Evolutionary conservation across 2,329 filamentous ascomycete species (phyloP), one percentile per base, ranked within the genome.

Genomic region (Coniochaeta sp.): DNA sequence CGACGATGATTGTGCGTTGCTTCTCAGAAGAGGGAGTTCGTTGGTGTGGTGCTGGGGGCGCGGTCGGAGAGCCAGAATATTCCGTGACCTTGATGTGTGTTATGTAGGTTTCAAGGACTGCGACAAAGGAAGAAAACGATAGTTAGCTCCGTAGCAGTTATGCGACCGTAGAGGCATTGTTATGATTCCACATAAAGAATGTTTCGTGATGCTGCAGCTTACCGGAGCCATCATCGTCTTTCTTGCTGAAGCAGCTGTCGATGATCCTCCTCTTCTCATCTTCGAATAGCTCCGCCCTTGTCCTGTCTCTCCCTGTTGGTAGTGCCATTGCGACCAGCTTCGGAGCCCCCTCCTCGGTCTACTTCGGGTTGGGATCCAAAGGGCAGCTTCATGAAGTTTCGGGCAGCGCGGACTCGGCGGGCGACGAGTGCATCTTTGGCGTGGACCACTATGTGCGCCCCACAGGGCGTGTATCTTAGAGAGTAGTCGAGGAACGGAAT

Each of bases 211-310:
- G 47, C 24, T 26, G 47, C 24, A 44, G 62, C 89, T 71, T 83
- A 96, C 91, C 81, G 62, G 91, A 89, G 66, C 93, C 93, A 76
- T 96, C 90, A 47, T 85, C 82, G 71, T 98, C 95, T 69, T 88
- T 88, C 79, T 96, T 97, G 73, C 80, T 84, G 79, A 98, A 99
- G 77, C 93, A 97, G 75, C 90, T 96, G 64, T 96, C 90, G 65
- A 96, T 89, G 69, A 99, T 97, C 72, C 95, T 87, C 73, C 86
- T 84, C 81, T 97, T 96, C 81, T 99, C 95, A 71, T 98, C 92
- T 74, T 99, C 95, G 73, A 98, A 99, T 68, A 86, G 85, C 77
- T 96, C 91, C 60, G 93, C 93, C 67, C 77, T 71, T 60, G 62
- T 75, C 66, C 71, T 67, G 52, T 77, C 75, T 63, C 73, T 74